phyloP scores from a whole-genome alignment of 495 filamentous ascomycete species.

The Sabuloglossum arenarium region DNA sequence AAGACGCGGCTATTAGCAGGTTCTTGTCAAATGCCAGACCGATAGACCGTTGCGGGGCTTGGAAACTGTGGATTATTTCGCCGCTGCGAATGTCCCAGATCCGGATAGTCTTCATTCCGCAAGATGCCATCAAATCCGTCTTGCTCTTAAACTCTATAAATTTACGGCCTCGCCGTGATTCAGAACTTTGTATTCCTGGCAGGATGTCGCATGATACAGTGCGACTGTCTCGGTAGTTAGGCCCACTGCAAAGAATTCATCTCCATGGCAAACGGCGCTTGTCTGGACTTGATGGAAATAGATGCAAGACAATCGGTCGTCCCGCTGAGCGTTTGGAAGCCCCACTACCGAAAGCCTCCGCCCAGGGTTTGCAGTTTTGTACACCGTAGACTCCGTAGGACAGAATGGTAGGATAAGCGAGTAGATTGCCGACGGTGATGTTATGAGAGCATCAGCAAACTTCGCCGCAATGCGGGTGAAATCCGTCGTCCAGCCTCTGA shows the following conservation, averaged over 20 bases:
- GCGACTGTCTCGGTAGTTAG: constrained; percentile 8
- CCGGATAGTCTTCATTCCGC: neutral
- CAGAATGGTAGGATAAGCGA: constrained; percentile 17
- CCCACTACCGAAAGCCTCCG: constrained; percentile 8
- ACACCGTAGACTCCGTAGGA: constrained; percentile 16
- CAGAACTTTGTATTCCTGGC: neutral
- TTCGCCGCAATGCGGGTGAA: constrained; percentile 13
- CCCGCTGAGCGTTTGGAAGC: constrained; percentile 13
- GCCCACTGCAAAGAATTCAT: constrained; percentile 12
- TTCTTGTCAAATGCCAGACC: neutral
- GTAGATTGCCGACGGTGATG: constrained; percentile 15
- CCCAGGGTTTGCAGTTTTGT: constrained; percentile 6
- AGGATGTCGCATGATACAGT: neutral
- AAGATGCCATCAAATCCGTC: neutral
- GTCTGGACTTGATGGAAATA: constrained; percentile 11
- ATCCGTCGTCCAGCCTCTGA: constrained; percentile 15
- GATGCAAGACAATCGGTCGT: constrained; percentile 15
- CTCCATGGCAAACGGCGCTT: constrained; percentile 10
- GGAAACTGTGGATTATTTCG: neutral
- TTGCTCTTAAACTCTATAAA: neutral
- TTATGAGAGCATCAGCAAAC: constrained; percentile 13
- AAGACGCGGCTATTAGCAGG: neutral
- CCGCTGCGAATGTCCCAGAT: neutral
- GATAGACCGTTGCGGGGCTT: neutral
- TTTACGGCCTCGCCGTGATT: neutral